These are phyloP conservation scores for Leccinum rimulosum DNA, from an alignment of 768 basidiomycete genomes.

Conservation along the genomic window DNA sequence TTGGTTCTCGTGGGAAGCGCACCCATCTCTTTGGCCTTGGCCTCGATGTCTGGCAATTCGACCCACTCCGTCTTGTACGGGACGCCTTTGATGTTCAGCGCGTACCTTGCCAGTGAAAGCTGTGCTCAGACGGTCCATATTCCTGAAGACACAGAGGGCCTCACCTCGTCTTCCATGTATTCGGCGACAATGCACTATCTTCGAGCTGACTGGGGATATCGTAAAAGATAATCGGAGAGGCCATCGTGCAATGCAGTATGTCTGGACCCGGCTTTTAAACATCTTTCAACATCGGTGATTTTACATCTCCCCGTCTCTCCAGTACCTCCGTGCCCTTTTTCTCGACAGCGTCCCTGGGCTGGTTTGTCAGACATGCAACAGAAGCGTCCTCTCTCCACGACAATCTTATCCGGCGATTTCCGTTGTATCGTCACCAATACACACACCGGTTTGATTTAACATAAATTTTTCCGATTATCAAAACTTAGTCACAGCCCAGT, in stretches of 20 bases:
- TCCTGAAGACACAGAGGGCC: background rate
- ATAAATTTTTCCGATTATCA: too few relatives aligned
- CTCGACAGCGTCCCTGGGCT: background rate
- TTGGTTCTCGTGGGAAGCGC: constrained; percentile 32
- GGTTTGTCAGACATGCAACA: background rate
- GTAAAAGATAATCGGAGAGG: constrained; percentile 38
- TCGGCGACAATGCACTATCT: constrained; percentile 33
- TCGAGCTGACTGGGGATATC: constrained; percentile 40
- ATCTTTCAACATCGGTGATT: background rate
- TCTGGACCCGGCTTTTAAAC: background rate
- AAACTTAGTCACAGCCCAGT: too few relatives aligned
- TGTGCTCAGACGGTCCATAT: background rate
- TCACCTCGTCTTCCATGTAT: constrained; percentile 46
- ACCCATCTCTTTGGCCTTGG: constrained; percentile 32
- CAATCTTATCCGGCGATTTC: background rate
- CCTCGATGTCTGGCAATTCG: constrained; percentile 41
- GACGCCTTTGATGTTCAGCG: constrained; percentile 41
- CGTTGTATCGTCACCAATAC: too few relatives aligned
- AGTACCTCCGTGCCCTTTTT: constrained; percentile 4
- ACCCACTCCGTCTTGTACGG: constrained; percentile 43
- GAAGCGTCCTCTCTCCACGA: background rate
- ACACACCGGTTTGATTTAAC: too few relatives aligned
- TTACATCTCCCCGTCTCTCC: background rate
- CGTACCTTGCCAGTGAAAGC: constrained; percentile 29
- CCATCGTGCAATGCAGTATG: constrained; percentile 18